Evolutionary conservation across 176 grass and related monocot genomes (phyloP).

Genomic region (Canna indica): DNA sequence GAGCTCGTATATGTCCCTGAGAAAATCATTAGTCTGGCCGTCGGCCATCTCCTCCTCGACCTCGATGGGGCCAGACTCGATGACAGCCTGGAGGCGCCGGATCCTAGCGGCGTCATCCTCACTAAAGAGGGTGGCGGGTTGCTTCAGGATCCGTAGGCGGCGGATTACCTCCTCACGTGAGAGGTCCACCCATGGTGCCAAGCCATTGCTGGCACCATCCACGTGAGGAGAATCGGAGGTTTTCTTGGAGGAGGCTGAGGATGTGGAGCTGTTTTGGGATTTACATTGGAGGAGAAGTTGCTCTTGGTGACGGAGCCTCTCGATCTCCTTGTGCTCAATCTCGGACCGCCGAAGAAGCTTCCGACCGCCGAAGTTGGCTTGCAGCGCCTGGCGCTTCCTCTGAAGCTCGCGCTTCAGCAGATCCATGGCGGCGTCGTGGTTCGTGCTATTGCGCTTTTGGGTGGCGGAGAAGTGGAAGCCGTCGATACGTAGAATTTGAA

Average conservation of each 20-base stretch:
- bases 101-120: slow-evolving; percentile 68
- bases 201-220: slow-evolving; percentile 37
- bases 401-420: slow-evolving; percentile 69
- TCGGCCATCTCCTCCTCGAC: slow-evolving; percentile 76
- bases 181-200: slow-evolving; percentile 24
- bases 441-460: no score
- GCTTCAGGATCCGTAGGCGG: slow-evolving; percentile 63
- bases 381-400: slow-evolving; percentile 58
- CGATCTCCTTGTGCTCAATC: slow-evolving; percentile 85
- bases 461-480: no score
- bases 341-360: slow-evolving; percentile 82
- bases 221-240: slow-evolving; percentile 24
- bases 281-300: slow-evolving; percentile 38
- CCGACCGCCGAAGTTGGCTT: slow-evolving; percentile 57
- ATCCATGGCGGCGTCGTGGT: slow-evolving; percentile 54
- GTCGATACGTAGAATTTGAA: no score
- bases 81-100: slow-evolving; percentile 48
- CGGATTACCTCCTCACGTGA: slow-evolving; percentile 66
- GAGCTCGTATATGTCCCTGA: slow-evolving; percentile 78
- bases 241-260: slow-evolving; percentile 25
- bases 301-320: slow-evolving; percentile 56
- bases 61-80: slow-evolving; percentile 66
- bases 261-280: slow-evolving; percentile 10
- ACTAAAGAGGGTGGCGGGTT: slow-evolving; percentile 71
- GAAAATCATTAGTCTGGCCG: slow-evolving; percentile 88